Base-by-base conservation (phyloP, 164 flowering plant genomes). In the Stephania japonica region DNA sequence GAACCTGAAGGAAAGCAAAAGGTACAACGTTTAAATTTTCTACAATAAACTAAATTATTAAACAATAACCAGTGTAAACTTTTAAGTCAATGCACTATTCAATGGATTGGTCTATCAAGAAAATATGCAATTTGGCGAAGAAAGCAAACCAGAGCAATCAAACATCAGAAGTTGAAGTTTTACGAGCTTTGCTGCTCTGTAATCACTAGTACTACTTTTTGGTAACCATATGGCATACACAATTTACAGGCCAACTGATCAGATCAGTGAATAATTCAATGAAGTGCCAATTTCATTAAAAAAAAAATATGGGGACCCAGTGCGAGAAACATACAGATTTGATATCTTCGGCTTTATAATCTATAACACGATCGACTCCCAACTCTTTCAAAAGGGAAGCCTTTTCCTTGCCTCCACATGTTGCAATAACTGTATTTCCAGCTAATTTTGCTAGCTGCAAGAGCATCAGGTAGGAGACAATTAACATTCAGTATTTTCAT, bases 291-390 rank as follows among this genome's bases (percentile, higher is more conserved):
- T 56, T n/a, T 56, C 21, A 18, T 56, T 16, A 59, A 21, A 59
- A 18, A 5, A 59, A 59, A n/a, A 59, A 21, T 59, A 59, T n/a
- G 24, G 18, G 18, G 8, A 59, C 24, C 7, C 25, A 2, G 21
- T 59, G 25, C 32, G 47, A 70, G 65, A 80, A 42, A 75, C 89
- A 26, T 85, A 95, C 99, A 61, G 87, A 75, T 86, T 93, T 93
- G 42, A 90, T 83, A 75, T 89, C 89, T 83, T 95, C 99, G 12
- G 77, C 75, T 84, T 72, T 89, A 74, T 95, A 95, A 81, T 95
- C 92, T 68, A 95, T 93, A 79, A 93, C 94, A 68, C 98, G 90
- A 85, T 95, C 97, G 80, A 93, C 96, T 73, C 97, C 98, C 84
- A 95, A 77, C 21, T 80, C 85, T 80, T 85, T 90, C 82, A 95